These are phyloP conservation scores for Gnomoniopsis smithogilvyi DNA, from an alignment of 2,329 filamentous ascomycete species.

Conservation along the genomic window DNA sequence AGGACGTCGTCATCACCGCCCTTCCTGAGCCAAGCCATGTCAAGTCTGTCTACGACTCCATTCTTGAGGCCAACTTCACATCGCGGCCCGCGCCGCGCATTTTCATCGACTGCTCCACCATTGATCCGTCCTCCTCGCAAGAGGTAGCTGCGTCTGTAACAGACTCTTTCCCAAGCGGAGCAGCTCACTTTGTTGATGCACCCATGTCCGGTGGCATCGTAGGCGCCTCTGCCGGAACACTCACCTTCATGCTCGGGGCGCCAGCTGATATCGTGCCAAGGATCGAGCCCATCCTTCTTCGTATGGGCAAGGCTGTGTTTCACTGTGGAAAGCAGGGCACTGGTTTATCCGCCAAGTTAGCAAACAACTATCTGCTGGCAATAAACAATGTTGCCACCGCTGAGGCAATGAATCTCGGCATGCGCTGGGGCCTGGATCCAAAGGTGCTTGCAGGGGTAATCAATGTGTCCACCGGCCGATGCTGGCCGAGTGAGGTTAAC, in stretches of 20 bases:
- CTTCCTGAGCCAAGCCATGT: conserved; percentile 89
- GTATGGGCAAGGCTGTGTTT: conserved; percentile 84
- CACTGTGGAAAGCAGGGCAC: conserved; percentile 83
- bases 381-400: conserved; percentile 80
- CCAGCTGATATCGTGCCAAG: conserved; percentile 57
- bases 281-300: conserved; percentile 65
- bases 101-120: conserved; percentile 96
- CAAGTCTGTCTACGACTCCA: conserved; percentile 73
- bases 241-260: conserved; percentile 95
- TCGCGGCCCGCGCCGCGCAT: conserved; percentile 59
- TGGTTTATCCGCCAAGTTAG: conserved; percentile 87
- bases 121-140: conserved; percentile 82
- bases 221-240: conserved; percentile 78
- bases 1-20: conserved; percentile 87
- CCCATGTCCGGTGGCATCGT: conserved; percentile 97
- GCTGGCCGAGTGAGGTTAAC: conserved; percentile 95
- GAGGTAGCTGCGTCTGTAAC: conserved; percentile 68
- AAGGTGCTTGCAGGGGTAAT: conserved; percentile 76
- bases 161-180: conserved; percentile 50
- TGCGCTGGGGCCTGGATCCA: conserved; percentile 57
- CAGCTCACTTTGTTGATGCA: conserved; percentile 84
- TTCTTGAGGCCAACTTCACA: conserved; percentile 56
- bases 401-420: conserved; percentile 65
- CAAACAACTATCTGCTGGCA: conserved; percentile 95
- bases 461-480: conserved; percentile 89